Conservation (phyloP, 1,284 basidiomycete genomes). For the Austroboletus novae-zelandiae region DNA sequence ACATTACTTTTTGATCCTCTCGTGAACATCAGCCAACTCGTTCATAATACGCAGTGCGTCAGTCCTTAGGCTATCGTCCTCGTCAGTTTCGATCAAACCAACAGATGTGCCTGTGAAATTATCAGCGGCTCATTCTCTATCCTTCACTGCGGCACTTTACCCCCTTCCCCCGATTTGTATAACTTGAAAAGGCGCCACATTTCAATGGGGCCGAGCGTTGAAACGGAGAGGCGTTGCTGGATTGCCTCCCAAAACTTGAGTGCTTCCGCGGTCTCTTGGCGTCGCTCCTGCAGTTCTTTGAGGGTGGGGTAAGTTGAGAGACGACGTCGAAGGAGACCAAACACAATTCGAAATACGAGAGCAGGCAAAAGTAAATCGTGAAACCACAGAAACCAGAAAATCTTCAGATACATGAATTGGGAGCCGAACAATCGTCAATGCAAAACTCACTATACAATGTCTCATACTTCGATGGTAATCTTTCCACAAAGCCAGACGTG, state of each 20-base stretch:
- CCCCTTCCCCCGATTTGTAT: constrained; percentile 30
- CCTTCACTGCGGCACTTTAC: constrained; percentile 23
- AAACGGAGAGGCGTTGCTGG: constrained; percentile 42
- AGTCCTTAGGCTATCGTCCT: constrained; percentile 44
- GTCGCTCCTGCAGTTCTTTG: constrained; percentile 50
- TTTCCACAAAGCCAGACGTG: constrained; percentile 54
- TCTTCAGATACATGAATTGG: constrained; percentile 34
- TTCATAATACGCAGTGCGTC: constrained; percentile 41
- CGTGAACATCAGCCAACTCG: constrained; percentile 59
- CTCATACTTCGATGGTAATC: constrained; percentile 44
- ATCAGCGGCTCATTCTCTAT: neutral
- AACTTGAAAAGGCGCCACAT: constrained; percentile 51
- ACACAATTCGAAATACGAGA: constrained; percentile 46
- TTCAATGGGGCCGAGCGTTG: constrained; percentile 51
- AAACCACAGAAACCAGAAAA: constrained; percentile 66
- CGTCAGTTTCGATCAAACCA: constrained; percentile 6
- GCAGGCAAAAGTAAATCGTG: constrained; percentile 53
- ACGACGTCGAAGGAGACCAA: constrained; percentile 47
- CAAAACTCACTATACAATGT: constrained; percentile 49
- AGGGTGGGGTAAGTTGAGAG: constrained; percentile 55
- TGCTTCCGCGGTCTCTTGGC: constrained; percentile 46
- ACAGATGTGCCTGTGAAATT: neutral
- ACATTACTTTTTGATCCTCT: constrained; percentile 63
- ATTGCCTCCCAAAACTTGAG: constrained; percentile 52
- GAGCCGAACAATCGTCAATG: neutral